Percentiles rank a stretch among this genome's conserved stretches.
Conservation (phyloP, 2,329 filamentous ascomycete species). For the Chaetomiaceae sp. region DNA sequence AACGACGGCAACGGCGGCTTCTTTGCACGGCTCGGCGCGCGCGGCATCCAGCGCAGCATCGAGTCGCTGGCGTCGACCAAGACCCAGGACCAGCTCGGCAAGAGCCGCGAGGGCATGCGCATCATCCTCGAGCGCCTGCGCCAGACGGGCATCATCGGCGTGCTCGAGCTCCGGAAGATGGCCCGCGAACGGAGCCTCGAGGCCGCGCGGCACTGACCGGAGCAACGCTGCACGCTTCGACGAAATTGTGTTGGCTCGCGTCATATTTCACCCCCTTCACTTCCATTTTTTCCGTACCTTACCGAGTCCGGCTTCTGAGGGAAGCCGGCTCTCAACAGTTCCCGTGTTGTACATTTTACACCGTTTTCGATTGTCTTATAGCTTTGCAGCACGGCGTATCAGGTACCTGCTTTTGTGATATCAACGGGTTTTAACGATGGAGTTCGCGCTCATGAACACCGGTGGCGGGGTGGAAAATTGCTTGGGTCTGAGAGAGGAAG, state of each 20-base stretch:
- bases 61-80: slow-evolving; percentile 72
- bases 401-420: slow-evolving; percentile 12
- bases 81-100: slow-evolving; percentile 70
- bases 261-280: neutral
- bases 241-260: neutral
- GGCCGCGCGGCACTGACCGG: slow-evolving; percentile 10
- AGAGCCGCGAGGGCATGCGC: slow-evolving; percentile 77
- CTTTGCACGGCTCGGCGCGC: slow-evolving; percentile 56
- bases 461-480: neutral
- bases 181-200: slow-evolving; percentile 30
- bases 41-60: slow-evolving; percentile 70
- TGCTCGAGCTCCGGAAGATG: slow-evolving; percentile 49
- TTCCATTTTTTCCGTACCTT: neutral
- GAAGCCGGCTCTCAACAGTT: neutral
- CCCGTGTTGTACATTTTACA: slow-evolving; percentile 17
- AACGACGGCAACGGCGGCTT: slow-evolving; percentile 43
- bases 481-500: neutral
- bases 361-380: slow-evolving; percentile 10
- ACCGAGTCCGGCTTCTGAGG: slow-evolving; percentile 1
- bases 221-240: neutral
- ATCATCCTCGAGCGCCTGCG: slow-evolving; percentile 67
- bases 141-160: slow-evolving; percentile 52
- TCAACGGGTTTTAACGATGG: slow-evolving; percentile 4
- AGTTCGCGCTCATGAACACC: slow-evolving; percentile 12
- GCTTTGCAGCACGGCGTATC: slow-evolving; percentile 12